Evolutionary conservation across 176 grass and related monocot genomes (phyloP), one percentile per base, ranked within the genome.

Genomic region (Oryza australiensis): DNA sequence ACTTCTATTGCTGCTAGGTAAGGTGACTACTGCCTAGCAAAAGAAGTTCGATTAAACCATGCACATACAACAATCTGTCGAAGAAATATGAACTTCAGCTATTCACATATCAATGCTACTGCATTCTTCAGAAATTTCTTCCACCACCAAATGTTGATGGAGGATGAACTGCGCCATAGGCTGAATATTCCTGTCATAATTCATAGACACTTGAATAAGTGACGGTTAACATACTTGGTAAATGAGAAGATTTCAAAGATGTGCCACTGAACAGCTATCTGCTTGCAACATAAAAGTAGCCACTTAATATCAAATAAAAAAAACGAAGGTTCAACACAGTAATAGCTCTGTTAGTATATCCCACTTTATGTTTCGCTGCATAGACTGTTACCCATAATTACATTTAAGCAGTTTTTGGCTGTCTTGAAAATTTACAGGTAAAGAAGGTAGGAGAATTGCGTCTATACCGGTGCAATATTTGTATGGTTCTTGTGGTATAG

Each of bases 71-170:
- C 74, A 88, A 67, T 83, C 62, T 12, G 74, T 69, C 60, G 12
- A 69, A 62, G 73, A 57, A 33, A 82, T 29, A 79, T 41, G 15
- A 51, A 30, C 63, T 75, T 89, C 23, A 69, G 79, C 62, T 86
- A 77, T 83, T 79, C 62, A 82, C 73, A 82, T 5, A 78, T 62
- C 35, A 68, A 82, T 86, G 59, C 10, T 62, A 64, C 73, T 49
- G 37, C 48, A 41, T 68, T 77, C 85, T 79, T 90, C 79, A 86
- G 79, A 90, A 90, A 74, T 86, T 79, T 53, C 74, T 79, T 79
- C 70, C 84, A 48, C 32, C 79, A 22, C 49, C 79, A 74, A 90
- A 90, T 75, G 76, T 60, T 0, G 83, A 68, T 33, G 79, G 88
- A 51, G 79, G 79, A 24, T 90, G 84, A 59, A 74, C 88, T 34